Base-by-base conservation (phyloP, 495 filamentous ascomycete genomes). In the Penicillium taxi region DNA sequence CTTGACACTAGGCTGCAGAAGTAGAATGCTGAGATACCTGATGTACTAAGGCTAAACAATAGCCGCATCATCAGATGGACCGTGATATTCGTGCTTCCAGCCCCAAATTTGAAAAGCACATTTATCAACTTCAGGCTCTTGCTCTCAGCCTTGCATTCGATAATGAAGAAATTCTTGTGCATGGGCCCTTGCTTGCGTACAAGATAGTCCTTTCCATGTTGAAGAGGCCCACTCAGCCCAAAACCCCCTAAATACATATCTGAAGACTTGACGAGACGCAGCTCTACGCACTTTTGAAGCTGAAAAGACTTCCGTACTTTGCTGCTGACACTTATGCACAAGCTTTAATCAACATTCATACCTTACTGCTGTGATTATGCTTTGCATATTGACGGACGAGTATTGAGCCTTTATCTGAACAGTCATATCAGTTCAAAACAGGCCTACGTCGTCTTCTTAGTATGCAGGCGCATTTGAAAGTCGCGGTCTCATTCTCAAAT, bases 51-150 rank as follows among this genome's bases (percentile, higher is more conserved):
- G 3, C 35, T 52, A 18, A 22, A 37, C 8, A 21, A 32, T 11
- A 20, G 1, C 55, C 50, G 3, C 13, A 12, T n/a, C 48, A 55
- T 5, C 48, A 55, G 18, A 42, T 57, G 21, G 55, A 59, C 15
- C 22, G 16, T 5, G 52, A 59, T n/a, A 44, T 58, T 17, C 52
- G 52, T 2, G 55, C 55, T 5, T 48, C 52, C 3, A 48, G 55
- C 0, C 46, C 53, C 4, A 21, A 23, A 0, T 61, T 59, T 21
- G 50, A 56, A 9, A 42, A 29, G 9, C 53, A 61, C 32, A 48
- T 59, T 4, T 61, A 40, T 36, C 47, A 55, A 12, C 43, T 61
- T 1, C 55, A 61, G 41, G 55, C 50, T 1, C 37, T 61, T 16
- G 32, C 52, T 3, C 41, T 61, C 6, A 32, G 30, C 20, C 43